These are phyloP conservation scores for Colletotrichum eremochloae DNA, from an alignment of 2,329 filamentous ascomycete species.

Conservation along the genomic window DNA sequence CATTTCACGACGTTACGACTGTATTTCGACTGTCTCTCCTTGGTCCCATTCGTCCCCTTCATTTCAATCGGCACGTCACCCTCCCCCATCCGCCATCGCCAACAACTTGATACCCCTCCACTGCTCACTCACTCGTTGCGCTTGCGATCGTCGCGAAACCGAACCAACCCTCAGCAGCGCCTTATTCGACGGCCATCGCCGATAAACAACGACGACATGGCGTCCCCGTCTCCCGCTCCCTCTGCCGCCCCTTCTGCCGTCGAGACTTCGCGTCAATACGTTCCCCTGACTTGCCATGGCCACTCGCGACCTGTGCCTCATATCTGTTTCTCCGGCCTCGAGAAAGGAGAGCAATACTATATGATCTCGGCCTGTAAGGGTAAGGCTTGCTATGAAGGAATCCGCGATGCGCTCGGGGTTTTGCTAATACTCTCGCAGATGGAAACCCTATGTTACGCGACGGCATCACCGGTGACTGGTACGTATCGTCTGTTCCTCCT, in stretches of 20 bases:
- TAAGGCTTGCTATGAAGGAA: constrained; percentile 52
- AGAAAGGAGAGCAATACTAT: constrained; percentile 88
- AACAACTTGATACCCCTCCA: constrained; percentile 31
- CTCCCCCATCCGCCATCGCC: background rate
- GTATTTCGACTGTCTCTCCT: constrained; percentile 37
- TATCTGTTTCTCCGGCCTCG: constrained; percentile 86
- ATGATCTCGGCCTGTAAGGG: constrained; percentile 95
- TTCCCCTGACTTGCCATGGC: constrained; percentile 93
- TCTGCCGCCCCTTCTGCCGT: constrained; percentile 9
- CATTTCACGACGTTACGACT: constrained; percentile 42
- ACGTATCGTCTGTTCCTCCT: constrained; percentile 46
- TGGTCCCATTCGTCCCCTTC: background rate
- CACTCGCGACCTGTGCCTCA: constrained; percentile 94
- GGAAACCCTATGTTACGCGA: constrained; percentile 99
- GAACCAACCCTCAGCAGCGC: background rate
- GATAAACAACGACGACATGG: constrained; percentile 19
- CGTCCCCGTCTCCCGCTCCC: constrained; percentile 13
- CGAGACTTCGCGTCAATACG: constrained; percentile 67
- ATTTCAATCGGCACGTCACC: background rate
- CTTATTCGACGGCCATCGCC: background rate
- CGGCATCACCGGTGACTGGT: constrained; percentile 95
- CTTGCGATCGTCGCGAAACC: constrained; percentile 13
- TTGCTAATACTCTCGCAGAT: constrained; percentile 67
- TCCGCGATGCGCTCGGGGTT: constrained; percentile 29
- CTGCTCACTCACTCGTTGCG: constrained; percentile 28